Conservation (phyloP, 345 rosid genomes). For the Heritiera fomes region DNA sequence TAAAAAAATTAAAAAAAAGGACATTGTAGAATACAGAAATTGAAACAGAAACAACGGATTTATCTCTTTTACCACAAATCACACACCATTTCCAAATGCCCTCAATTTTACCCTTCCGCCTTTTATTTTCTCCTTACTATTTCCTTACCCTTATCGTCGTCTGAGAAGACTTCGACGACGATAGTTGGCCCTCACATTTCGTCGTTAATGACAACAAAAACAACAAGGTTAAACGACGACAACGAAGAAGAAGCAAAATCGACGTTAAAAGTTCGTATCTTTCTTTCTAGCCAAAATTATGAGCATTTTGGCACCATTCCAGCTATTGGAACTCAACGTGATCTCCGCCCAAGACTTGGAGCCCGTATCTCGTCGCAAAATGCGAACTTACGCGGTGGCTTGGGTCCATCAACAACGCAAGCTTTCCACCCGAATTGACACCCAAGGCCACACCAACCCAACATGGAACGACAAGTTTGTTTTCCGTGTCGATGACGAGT, state of each 20-base stretch:
- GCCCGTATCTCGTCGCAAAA: slow-evolving; percentile 59
- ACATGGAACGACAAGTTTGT: slow-evolving; percentile 96
- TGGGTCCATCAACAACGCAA: slow-evolving; percentile 85
- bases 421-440: slow-evolving; percentile 76
- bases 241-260: not conserved
- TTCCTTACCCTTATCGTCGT: not conserved
- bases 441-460: slow-evolving; percentile 60
- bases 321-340: slow-evolving; percentile 68
- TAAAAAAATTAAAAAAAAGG: no score
- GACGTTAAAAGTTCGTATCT: not conserved
- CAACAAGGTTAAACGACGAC: not conserved
- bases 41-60: not conserved
- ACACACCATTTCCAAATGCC: not conserved
- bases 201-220: not conserved
- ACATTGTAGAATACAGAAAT: no score
- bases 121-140: not conserved
- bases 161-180: not conserved
- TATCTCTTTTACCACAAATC: not conserved
- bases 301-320: slow-evolving; percentile 59
- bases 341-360: slow-evolving; percentile 84
- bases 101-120: not conserved
- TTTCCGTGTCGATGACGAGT: slow-evolving; percentile 83
- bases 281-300: not conserved
- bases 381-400: slow-evolving; percentile 81
- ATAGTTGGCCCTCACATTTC: not conserved